These are phyloP conservation scores for Cercospora sesami DNA, from an alignment of 2,329 filamentous ascomycete genomes.

Conservation along the genomic window DNA sequence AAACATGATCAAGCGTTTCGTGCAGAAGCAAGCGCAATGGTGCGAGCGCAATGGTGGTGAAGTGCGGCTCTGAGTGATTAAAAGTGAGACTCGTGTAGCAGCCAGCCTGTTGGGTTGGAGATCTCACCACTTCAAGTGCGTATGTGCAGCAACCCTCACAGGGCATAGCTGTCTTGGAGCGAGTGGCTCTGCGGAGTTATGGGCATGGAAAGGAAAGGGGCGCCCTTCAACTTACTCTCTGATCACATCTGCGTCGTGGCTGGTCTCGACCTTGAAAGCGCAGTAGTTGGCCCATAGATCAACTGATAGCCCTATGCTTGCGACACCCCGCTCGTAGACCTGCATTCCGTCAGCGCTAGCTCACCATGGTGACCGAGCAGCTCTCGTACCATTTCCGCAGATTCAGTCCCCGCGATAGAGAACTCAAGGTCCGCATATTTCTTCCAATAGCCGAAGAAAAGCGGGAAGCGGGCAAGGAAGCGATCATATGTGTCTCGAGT, in stretches of 20 bases:
- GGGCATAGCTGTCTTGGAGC: conserved; percentile 19
- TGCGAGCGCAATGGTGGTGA: conserved; percentile 22
- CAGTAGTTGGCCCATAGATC: conserved; percentile 98
- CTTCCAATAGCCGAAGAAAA: conserved; percentile 99
- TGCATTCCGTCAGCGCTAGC: conserved; percentile 45
- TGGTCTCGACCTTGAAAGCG: conserved; percentile 95
- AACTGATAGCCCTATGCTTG: conserved; percentile 88
- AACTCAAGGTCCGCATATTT: conserved; percentile 98
- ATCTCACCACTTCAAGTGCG: conserved; percentile 34
- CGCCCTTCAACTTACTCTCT: conserved; percentile 91
- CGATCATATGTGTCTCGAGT: conserved; percentile 86
- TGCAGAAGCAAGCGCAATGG: conserved; percentile 17
- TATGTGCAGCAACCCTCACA: conserved; percentile 20
- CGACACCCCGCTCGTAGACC: conserved; percentile 94
- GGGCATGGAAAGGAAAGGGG: conserved; percentile 57
- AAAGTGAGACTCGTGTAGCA: conserved; percentile 36
- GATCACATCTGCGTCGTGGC: conserved; percentile 89
- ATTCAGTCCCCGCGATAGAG: conserved; percentile 92
- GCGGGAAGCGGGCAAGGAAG: conserved; percentile 89
- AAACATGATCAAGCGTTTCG: conserved; percentile 21
- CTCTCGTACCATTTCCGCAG: conserved; percentile 86
- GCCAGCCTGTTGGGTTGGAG: conserved; percentile 30
- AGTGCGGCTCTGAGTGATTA: conserved; percentile 31
- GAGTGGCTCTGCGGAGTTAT: conserved; percentile 23
- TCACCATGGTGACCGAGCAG: conserved; percentile 19